Conservation (phyloP, 192 early-diverging fungal genomes). For the Podila clonocystis region DNA sequence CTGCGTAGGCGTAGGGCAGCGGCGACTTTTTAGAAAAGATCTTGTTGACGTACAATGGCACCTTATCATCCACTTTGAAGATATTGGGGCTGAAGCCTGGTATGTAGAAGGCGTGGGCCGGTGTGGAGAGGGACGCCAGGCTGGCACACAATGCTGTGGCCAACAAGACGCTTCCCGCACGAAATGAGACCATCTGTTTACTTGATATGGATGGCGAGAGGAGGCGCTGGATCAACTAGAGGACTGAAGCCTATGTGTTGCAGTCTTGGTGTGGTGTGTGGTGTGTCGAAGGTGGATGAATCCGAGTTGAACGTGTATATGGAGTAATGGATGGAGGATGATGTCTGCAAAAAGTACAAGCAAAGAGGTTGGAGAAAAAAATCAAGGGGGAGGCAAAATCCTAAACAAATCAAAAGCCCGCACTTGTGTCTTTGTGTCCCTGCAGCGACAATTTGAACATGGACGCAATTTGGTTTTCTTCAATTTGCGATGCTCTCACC, state of each 20-base stretch:
- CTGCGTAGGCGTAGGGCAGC: constrained; percentile 71
- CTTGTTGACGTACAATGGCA: constrained; percentile 75
- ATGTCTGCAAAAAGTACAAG: too few relatives aligned
- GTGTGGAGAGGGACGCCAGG: constrained; percentile 19
- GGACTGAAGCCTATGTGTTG: background rate
- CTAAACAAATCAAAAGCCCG: too few relatives aligned
- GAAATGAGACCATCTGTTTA: constrained; percentile 22
- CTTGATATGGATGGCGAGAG: background rate
- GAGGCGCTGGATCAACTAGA: background rate
- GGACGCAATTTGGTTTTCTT: too few relatives aligned
- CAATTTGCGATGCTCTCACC: background rate
- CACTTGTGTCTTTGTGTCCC: too few relatives aligned
- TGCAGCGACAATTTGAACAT: too few relatives aligned
- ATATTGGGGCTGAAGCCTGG: constrained; percentile 50
- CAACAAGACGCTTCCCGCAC: constrained; percentile 8
- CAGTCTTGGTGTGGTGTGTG: background rate
- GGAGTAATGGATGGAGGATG: too few relatives aligned
- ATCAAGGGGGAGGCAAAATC: too few relatives aligned
- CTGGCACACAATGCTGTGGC: constrained; percentile 12
- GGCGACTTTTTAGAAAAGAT: constrained; percentile 75
- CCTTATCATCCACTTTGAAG: constrained; percentile 56
- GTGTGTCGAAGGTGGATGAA: background rate
- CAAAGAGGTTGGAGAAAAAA: too few relatives aligned
- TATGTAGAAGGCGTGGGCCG: constrained; percentile 39
- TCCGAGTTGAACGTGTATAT: too few relatives aligned